These are phyloP conservation scores for Vigna hirtella DNA, from an alignment of 306 rosid species.

Conservation along the genomic window DNA sequence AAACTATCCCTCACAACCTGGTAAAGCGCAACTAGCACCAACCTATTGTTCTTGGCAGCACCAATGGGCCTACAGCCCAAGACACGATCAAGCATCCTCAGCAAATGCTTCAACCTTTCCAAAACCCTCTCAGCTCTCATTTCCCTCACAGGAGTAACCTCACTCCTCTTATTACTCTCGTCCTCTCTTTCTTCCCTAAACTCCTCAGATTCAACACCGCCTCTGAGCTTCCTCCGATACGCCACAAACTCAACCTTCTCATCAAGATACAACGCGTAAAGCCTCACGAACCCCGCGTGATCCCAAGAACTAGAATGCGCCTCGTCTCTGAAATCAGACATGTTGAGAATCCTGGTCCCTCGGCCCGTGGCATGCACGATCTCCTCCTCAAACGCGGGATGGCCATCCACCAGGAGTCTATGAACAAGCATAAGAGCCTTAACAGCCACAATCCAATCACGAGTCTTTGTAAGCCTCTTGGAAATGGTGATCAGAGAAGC, in stretches of 20 bases:
- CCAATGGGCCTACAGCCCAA: conserved; percentile 79
- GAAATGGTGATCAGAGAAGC: conserved; percentile 69
- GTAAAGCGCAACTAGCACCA: conserved; percentile 70
- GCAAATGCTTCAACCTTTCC: conserved; percentile 67
- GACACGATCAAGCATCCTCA: conserved; percentile 66
- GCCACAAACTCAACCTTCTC: conserved; percentile 70
- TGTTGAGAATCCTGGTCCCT: conserved; percentile 68
- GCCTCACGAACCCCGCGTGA: conserved; percentile 72
- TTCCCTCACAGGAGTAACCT: conserved; percentile 64
- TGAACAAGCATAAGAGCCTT: conserved; percentile 84
- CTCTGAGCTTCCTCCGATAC: conserved; percentile 57
- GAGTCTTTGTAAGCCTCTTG: conserved; percentile 72
- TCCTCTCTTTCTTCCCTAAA: conserved; percentile 49
- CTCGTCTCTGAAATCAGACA: conserved; percentile 82
- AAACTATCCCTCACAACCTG: conserved; percentile 81
- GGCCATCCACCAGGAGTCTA: conserved; percentile 71
- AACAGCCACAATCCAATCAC: conserved; percentile 88
- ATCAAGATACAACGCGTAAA: conserved; percentile 75
- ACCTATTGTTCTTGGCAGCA: conserved; percentile 66
- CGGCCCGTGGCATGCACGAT: conserved; percentile 58
- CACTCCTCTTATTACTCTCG: conserved; percentile 21
- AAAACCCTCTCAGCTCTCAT: conserved; percentile 71
- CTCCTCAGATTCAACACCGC: conserved; percentile 42
- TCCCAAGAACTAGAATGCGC: conserved; percentile 87
- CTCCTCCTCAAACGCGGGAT: conserved; percentile 77